Evolutionary conservation across 2,329 filamentous ascomycete species (phyloP).

Genomic region (Aspergillus melleus): DNA sequence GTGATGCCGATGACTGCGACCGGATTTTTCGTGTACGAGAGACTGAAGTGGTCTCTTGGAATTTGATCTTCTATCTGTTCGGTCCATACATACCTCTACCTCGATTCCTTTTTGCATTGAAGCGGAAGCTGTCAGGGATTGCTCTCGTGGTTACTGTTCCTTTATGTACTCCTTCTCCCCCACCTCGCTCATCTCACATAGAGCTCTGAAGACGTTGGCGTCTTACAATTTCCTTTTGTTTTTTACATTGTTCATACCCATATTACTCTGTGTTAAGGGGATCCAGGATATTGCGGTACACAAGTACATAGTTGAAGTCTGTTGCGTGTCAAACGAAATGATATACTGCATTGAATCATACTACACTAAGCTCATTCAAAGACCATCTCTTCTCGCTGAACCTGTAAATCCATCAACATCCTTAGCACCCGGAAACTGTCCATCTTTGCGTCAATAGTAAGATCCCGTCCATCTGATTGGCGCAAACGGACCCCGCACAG

Average conservation of each 20-base stretch:
- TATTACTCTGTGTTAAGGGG: slow-evolving; percentile 15
- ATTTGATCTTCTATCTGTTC: slow-evolving; percentile 49
- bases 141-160: slow-evolving; percentile 5
- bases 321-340: slow-evolving; percentile 8
- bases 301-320: slow-evolving; percentile 13
- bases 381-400: neutral
- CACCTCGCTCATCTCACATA: neutral
- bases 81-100: neutral
- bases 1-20: slow-evolving; percentile 84
- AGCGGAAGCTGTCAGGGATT: neutral
- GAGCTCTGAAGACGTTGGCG: slow-evolving; percentile 10
- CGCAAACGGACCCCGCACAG: slow-evolving; percentile 5
- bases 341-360: neutral
- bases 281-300: slow-evolving; percentile 9
- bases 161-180: neutral
- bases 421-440: too few species aligned
- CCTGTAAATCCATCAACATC: too few species aligned
- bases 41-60: slow-evolving; percentile 63
- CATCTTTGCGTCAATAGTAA: too few species aligned
- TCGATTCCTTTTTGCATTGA: neutral
- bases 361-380: neutral
- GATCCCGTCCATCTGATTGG: neutral
- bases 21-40: slow-evolving; percentile 67
- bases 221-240: slow-evolving; percentile 16
- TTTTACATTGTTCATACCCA: slow-evolving; percentile 20